phyloP scores from a whole-genome alignment of 495 filamentous ascomycete species.

The Penicillium roqueforti region DNA sequence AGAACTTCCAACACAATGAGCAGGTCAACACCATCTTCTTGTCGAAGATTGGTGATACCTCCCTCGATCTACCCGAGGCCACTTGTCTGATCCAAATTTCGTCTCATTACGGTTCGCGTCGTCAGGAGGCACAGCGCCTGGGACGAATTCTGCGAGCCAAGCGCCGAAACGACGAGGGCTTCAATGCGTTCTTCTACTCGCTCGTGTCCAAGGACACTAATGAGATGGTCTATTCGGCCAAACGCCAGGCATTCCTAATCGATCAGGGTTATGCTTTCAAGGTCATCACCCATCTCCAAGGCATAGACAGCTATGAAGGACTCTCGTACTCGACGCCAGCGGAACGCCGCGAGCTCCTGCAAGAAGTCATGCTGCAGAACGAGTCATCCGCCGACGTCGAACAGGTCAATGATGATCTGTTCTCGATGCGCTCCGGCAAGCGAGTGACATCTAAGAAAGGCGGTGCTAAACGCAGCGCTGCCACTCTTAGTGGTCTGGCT shows the following conservation, averaged over 20 bases:
- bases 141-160: conserved; percentile 95
- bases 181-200: conserved; percentile 99
- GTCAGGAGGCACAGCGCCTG: conserved; percentile 93
- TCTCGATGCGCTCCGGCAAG: conserved; percentile 54
- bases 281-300: conserved; percentile 93
- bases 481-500: conserved; percentile 75
- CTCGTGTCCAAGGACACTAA: conserved; percentile 95
- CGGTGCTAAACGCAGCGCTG: conserved; percentile 72
- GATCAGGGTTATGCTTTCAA: conserved; percentile 99
- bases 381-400: conserved; percentile 75
- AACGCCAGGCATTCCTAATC: conserved; percentile 95
- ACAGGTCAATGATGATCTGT: conserved; percentile 78
- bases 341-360: conserved; percentile 83
- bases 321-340: conserved; percentile 75
- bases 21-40: conserved; percentile 94
- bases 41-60: conserved; percentile 97
- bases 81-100: conserved; percentile 98
- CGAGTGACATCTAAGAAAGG: conserved; percentile 37
- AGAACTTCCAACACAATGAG: conserved; percentile 96
- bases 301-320: conserved; percentile 77
- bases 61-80: conserved; percentile 91
- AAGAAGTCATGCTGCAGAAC: conserved; percentile 88
- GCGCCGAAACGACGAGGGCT: conserved; percentile 94
- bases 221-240: conserved; percentile 98
- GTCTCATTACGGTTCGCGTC: conserved; percentile 94